Evolutionary conservation across 2,329 filamentous ascomycete genomes (phyloP), one percentile per base, ranked within the genome.

Genomic region (Penicillium hordei): DNA sequence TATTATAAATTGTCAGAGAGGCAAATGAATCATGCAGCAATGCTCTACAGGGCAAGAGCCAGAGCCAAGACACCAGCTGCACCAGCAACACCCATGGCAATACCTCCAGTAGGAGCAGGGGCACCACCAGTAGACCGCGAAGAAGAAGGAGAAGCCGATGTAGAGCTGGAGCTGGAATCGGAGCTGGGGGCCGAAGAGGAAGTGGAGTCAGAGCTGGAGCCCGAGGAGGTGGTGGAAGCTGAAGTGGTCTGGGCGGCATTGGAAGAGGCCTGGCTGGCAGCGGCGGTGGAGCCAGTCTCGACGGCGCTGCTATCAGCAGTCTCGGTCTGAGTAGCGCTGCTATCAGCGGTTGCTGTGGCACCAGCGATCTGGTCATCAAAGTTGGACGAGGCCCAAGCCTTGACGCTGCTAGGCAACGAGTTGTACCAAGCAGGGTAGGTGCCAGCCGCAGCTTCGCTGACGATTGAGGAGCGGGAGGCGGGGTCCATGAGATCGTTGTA

Each of bases 361-460:
- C 21, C 40, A 25, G 25, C 7, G 6, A 55, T 0, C 17, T 33
- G 29, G 10, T 42, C n/a, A 2, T 42, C 27, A 1, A 56, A 25
- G 5, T 54, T 7, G 25, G 51, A 34, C 36, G 64, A 62, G 23
- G 67, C 55, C 57, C 66, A 71, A 29, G 63, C 67, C 58, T 69
- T 65, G 31, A 68, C 65, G 36, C 60, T 61, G 40, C 45, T 53
- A 12, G 68, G 69, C 10, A 71, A 61, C 17, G 48, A 50, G 50
- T 65, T 64, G 48, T 70, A 71, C 69, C 69, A 70, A 46, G 53
- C 64, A 4, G 68, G 67, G 12, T 62, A 62, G 51, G 60, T 63
- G 12, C 65, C 68, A 31, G 65, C 64, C 7, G 52, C 36, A 46
- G 57, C 57, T 15, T 64, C 64, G 48, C 55, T 63, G 21, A 61